Percentiles rank a stretch among this genome's conserved stretches.
Evolutionary conservation across 805 yeast genomes (phyloP).

Genomic region (Maudiozyma pseudohumilis): DNA sequence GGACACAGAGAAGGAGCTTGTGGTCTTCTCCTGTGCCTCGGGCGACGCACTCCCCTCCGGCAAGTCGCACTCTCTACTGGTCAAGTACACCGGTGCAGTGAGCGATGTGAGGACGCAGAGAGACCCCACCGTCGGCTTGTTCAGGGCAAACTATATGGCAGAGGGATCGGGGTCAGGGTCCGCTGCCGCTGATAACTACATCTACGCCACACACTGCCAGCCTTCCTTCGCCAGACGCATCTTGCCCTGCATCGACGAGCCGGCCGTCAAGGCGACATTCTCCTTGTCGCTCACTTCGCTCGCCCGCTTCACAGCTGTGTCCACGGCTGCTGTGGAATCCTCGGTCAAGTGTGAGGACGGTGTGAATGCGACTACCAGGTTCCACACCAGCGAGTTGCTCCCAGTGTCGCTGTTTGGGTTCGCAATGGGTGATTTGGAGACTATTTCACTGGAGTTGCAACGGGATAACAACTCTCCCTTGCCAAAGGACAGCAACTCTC

Average conservation of each 20-base stretch:
- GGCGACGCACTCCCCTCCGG: no score
- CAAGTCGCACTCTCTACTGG: constrained; percentile 8
- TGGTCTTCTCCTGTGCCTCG: no score
- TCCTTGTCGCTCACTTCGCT: constrained; percentile 32
- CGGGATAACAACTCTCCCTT: constrained; percentile 11
- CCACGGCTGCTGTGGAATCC: constrained; percentile 1
- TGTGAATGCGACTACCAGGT: constrained; percentile 31
- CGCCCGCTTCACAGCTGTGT: neutral
- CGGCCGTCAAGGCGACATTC: constrained; percentile 42
- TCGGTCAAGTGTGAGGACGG: constrained; percentile 6
- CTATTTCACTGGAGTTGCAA: constrained; percentile 31
- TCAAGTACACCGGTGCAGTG: constrained; percentile 44
- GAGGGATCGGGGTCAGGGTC: constrained; percentile 40
- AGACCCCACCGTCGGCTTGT: constrained; percentile 55
- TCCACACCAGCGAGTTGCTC: constrained; percentile 49
- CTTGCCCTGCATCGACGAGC: constrained; percentile 65
- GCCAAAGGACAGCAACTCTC: constrained; percentile 11
- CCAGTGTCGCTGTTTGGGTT: constrained; percentile 59
- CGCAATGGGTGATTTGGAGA: constrained; percentile 58
- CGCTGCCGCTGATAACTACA: constrained; percentile 35
- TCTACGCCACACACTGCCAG: constrained; percentile 65
- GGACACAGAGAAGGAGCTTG: no score
- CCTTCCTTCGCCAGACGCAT: constrained; percentile 54
- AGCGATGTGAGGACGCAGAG: constrained; percentile 40
- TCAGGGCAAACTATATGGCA: constrained; percentile 55